phyloP scores from a whole-genome alignment of 495 filamentous ascomycete species.

The Pyrenula massariospora region DNA sequence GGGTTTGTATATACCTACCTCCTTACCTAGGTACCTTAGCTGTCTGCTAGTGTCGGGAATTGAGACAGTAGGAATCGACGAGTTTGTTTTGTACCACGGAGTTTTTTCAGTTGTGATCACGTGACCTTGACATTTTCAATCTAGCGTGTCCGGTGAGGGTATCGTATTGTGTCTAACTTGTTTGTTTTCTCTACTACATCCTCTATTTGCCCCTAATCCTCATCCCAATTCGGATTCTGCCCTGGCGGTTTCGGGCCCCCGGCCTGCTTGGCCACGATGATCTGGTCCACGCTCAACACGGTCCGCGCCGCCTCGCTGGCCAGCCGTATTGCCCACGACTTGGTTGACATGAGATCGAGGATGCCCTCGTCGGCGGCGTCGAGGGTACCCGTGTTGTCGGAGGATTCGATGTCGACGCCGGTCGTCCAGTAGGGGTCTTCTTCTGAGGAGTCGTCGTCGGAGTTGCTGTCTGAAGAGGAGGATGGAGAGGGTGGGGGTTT shows the following conservation, averaged over 20 bases:
- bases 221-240: constrained; percentile 96
- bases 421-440: constrained; percentile 71
- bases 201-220: constrained; percentile 71
- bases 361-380: constrained; percentile 87
- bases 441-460: constrained; percentile 26
- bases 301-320: constrained; percentile 92
- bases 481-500: neutral
- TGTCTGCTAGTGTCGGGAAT: too few relatives aligned
- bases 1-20: too few relatives aligned
- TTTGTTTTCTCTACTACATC: too few relatives aligned
- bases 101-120: too few relatives aligned
- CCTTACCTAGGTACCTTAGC: too few relatives aligned
- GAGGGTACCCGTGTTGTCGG: constrained; percentile 65
- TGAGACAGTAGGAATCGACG: too few relatives aligned
- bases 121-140: too few relatives aligned
- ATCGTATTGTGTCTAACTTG: too few relatives aligned
- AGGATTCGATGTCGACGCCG: constrained; percentile 87
- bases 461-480: constrained; percentile 9
- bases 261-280: constrained; percentile 95
- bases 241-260: constrained; percentile 95
- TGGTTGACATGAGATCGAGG: constrained; percentile 78
- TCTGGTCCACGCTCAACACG: constrained; percentile 94
- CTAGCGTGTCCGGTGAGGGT: too few relatives aligned
- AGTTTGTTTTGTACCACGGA: too few relatives aligned
- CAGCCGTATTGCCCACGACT: constrained; percentile 92